A percentile compares a stretch with the other conserved stretches of the same genome.
phyloP scores from a whole-genome alignment of 768 basidiomycete species.

The Tricholoma furcatifolium region DNA sequence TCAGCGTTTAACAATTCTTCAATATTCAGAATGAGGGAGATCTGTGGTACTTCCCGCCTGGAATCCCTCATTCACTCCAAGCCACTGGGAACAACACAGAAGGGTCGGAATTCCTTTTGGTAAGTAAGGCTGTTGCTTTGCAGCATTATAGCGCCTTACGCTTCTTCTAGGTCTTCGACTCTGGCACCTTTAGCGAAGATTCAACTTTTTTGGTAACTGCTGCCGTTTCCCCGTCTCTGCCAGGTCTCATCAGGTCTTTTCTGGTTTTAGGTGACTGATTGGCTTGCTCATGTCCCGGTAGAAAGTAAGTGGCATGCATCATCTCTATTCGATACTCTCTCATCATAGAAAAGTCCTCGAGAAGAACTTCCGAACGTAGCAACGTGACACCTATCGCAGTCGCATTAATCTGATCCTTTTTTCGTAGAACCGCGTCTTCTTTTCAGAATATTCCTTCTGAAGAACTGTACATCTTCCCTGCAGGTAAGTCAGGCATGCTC shows the following conservation, averaged over 20 bases:
- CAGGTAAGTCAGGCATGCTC: conserved; percentile 24
- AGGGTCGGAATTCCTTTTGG: conserved; percentile 54
- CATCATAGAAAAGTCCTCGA: conserved; percentile 34
- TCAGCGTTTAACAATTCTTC: no score
- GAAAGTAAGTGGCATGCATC: conserved; percentile 29
- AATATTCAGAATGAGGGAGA: conserved; percentile 41
- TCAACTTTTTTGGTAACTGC: conserved; percentile 45
- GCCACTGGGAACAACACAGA: conserved; percentile 42
- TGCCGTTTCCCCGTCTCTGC: not conserved
- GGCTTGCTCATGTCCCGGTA: conserved; percentile 50
- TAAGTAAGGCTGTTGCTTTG: conserved; percentile 15
- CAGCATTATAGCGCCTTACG: no score
- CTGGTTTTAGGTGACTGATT: conserved; percentile 49
- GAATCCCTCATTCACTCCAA: conserved; percentile 55
- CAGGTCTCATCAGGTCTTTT: not conserved
- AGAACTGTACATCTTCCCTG: conserved; percentile 55
- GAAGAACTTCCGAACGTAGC: conserved; percentile 49
- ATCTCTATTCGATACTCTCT: not conserved
- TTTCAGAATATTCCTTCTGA: conserved; percentile 43
- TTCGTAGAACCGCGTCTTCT: conserved; percentile 28
- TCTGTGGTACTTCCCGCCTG: conserved; percentile 58
- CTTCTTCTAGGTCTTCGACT: conserved; percentile 42
- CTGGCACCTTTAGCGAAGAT: conserved; percentile 52
- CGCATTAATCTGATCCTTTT: not conserved
- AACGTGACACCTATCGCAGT: not conserved